Conservation (phyloP, 495 filamentous ascomycete genomes). For the Oleoguttula mirabilis region DNA sequence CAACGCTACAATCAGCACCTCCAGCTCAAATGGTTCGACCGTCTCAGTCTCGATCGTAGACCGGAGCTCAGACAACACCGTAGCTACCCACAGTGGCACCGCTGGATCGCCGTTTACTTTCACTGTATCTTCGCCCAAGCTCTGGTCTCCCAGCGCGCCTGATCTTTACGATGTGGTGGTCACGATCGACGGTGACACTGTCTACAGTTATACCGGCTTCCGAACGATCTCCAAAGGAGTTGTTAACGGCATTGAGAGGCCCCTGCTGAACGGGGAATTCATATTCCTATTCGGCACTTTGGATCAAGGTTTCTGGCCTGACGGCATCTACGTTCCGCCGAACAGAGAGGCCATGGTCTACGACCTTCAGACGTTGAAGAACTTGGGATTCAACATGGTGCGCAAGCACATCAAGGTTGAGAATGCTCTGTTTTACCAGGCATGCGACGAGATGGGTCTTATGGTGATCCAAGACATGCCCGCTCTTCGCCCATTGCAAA, state of each 20-base stretch:
- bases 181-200: slow-evolving; percentile 40
- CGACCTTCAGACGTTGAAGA: slow-evolving; percentile 49
- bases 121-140: slow-evolving; percentile 36
- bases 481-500: slow-evolving; percentile 34
- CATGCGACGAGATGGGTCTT: slow-evolving; percentile 51
- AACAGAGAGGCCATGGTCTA: slow-evolving; percentile 52
- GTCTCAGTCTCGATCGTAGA: slow-evolving; percentile 38
- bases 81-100: slow-evolving; percentile 31
- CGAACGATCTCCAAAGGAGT: slow-evolving; percentile 43
- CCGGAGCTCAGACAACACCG: slow-evolving; percentile 23
- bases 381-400: slow-evolving; percentile 53
- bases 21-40: slow-evolving; percentile 18
- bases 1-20: slow-evolving; percentile 28
- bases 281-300: slow-evolving; percentile 54
- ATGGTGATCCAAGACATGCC: slow-evolving; percentile 62
- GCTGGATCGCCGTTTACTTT: slow-evolving; percentile 42
- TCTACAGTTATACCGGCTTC: slow-evolving; percentile 56
- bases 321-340: slow-evolving; percentile 50
- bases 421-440: slow-evolving; percentile 51
- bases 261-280: slow-evolving; percentile 51
- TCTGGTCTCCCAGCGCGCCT: slow-evolving; percentile 52
- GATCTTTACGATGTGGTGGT: slow-evolving; percentile 51
- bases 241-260: slow-evolving; percentile 47
- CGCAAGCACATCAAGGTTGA: slow-evolving; percentile 66
- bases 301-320: slow-evolving; percentile 60